Percentiles rank a stretch among this genome's conserved stretches.
phyloP scores from a whole-genome alignment of 306 rosid genomes.

The Nissolia schottii region DNA sequence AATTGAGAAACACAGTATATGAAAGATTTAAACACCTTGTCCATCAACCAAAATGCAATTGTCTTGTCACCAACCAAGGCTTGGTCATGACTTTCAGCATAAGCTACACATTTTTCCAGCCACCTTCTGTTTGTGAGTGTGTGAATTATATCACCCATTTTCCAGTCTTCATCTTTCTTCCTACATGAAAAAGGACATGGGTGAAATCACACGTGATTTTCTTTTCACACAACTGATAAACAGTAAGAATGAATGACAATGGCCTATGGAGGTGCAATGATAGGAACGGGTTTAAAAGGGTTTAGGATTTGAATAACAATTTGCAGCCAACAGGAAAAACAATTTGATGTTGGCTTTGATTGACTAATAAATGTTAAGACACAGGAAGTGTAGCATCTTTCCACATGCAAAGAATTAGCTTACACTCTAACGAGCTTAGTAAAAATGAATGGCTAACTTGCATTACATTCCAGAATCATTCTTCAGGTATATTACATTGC shows the following conservation, averaged over 20 bases:
- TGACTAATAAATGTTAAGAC: conserved; percentile 1
- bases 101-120: conserved; percentile 84
- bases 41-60: conserved; percentile 99
- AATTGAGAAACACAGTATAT: conserved; percentile 17
- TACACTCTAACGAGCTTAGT: not conserved
- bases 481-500: not conserved
- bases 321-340: not conserved
- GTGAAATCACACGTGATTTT: not conserved
- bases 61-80: conserved; percentile 99
- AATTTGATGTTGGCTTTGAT: conserved; percentile 3
- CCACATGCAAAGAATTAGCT: not conserved
- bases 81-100: conserved; percentile 99
- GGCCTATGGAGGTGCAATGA: conserved; percentile 1
- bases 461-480: conserved; percentile 3
- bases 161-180: conserved; percentile 78
- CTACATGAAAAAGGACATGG: conserved; percentile 30
- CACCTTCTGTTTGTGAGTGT: conserved; percentile 92
- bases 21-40: conserved; percentile 60
- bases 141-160: conserved; percentile 75
- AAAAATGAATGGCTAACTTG: not conserved
- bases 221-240: conserved; percentile 4
- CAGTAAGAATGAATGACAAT: conserved; percentile 5
- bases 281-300: not conserved
- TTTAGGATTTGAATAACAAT: conserved; percentile 1
- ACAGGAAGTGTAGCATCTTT: not conserved